Evolutionary conservation across 805 yeast genomes (phyloP), one percentile per base, ranked within the genome.

Genomic region (Candida railenensis): DNA sequence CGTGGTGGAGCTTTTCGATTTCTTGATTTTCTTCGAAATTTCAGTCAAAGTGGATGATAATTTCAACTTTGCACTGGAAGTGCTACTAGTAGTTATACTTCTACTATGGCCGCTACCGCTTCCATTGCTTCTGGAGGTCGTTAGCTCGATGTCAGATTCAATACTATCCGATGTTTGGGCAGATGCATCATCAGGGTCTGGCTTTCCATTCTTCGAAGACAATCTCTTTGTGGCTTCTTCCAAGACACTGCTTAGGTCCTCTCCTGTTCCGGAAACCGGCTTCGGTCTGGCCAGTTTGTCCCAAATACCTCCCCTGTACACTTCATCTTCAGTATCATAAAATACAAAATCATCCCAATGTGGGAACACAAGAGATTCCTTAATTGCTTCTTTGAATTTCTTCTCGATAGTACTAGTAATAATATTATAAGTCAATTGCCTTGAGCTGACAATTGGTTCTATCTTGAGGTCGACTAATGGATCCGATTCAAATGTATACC

Each of bases 271-370:
- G 32, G 11, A 16, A 15, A 19, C 16, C 18, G 22, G 20, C 22
- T 22, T 20, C 28, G 36, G 37, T 39, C 71, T 57, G 1, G 40
- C 57, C 0, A 64, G 46, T 19, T 73, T 71, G 52, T 85, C 90
- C 98, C 98, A 92, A 20, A 92, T 81, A 15, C 99, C 99, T 43
- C 97, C 99, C 52, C 97, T 78, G 62, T 82, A 94, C 12, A 89
- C 65, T 52, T 89, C 96, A 34, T 66, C 74, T 2, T 67, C 63
- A 0, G 97, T 82, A 45, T 80, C 71, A 57, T 74, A 86, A 58
- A 88, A 86, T 0, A 83, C 80, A 36, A 89, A 63, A 61, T 92
- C 98, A 63, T 92, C 98, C 90, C 89, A 86, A 56, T 75, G 82
- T 2, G 99, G 99, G 28, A 80, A 63, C 0, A 94, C 98, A 41